phyloP scores from a whole-genome alignment of 768 basidiomycete genomes.

The Mycena galericulata region DNA sequence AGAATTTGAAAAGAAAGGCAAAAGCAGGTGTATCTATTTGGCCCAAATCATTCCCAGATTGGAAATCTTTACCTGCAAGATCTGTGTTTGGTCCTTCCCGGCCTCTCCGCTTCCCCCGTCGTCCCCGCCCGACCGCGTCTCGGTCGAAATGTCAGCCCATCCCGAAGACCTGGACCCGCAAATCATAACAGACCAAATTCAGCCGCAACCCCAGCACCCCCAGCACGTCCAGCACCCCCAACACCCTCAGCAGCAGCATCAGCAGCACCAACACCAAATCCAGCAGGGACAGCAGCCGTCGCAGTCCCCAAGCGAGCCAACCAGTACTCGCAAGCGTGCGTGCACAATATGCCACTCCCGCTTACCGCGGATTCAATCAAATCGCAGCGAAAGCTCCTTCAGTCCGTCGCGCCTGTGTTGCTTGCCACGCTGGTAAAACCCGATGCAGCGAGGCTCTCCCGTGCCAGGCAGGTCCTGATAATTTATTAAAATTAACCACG shows the following conservation, averaged over 20 bases:
- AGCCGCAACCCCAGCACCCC: slow-evolving; percentile 54
- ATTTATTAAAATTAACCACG: not conserved
- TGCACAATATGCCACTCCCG: slow-evolving; percentile 35
- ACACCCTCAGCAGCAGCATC: slow-evolving; percentile 48
- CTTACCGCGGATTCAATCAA: slow-evolving; percentile 25
- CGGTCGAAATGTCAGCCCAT: slow-evolving; percentile 78
- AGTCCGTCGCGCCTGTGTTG: slow-evolving; percentile 82
- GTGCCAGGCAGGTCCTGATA: slow-evolving; percentile 68
- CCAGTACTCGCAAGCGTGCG: slow-evolving; percentile 69
- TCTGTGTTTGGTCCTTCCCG: slow-evolving; percentile 21
- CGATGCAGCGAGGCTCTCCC: slow-evolving; percentile 86
- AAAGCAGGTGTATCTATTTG: no score
- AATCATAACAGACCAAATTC: slow-evolving; percentile 19
- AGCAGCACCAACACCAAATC: slow-evolving; percentile 55
- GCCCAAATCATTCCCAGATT: not conserved
- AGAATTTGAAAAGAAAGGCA: no score
- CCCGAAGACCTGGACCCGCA: slow-evolving; percentile 74
- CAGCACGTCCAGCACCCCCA: slow-evolving; percentile 54
- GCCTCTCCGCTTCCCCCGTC: not conserved
- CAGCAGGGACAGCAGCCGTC: slow-evolving; percentile 50
- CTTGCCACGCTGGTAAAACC: slow-evolving; percentile 88
- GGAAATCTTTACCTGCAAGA: slow-evolving; percentile 4
- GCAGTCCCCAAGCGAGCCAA: slow-evolving; percentile 47
- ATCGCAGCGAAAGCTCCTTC: slow-evolving; percentile 81
- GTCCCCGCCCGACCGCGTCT: slow-evolving; percentile 44